phyloP scores from a whole-genome alignment of 2,329 filamentous ascomycete species.

The Verticillium albo-atrum region DNA sequence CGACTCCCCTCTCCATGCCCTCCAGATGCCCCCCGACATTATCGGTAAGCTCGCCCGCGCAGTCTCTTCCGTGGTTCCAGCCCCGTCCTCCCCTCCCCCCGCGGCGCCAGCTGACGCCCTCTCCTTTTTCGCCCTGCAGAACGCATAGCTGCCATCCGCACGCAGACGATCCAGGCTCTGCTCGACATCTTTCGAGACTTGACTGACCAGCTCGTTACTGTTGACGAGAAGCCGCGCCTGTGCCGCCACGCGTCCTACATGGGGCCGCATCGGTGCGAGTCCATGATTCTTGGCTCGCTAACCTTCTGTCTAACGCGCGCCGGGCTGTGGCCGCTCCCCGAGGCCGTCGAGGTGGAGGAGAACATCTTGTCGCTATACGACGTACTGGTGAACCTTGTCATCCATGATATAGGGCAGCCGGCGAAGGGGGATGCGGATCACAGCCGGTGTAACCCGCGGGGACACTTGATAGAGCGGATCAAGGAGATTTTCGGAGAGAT shows the following conservation, averaged over 20 bases:
- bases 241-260: constrained; percentile 26
- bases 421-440: constrained; percentile 12
- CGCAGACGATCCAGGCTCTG: constrained; percentile 16
- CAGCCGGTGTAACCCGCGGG: constrained; percentile 16
- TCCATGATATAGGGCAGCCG: constrained; percentile 20
- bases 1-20: background rate
- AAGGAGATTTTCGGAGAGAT: constrained; percentile 15
- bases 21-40: constrained; percentile 14
- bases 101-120: background rate
- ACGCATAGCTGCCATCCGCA: constrained; percentile 14
- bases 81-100: background rate
- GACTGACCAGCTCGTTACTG: constrained; percentile 18
- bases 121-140: constrained; percentile 4
- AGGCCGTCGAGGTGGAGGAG: constrained; percentile 15
- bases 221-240: constrained; percentile 25
- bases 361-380: constrained; percentile 18
- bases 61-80: background rate
- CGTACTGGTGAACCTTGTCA: constrained; percentile 18
- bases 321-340: constrained; percentile 25
- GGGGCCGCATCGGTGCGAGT: constrained; percentile 29
- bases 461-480: constrained; percentile 11
- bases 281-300: constrained; percentile 29
- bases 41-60: constrained; percentile 10
- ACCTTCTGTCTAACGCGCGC: constrained; percentile 26
- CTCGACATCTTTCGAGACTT: constrained; percentile 19